Evolutionary conservation across 805 yeast genomes (phyloP).

Genomic region (Saccharomycopsis malanga): DNA sequence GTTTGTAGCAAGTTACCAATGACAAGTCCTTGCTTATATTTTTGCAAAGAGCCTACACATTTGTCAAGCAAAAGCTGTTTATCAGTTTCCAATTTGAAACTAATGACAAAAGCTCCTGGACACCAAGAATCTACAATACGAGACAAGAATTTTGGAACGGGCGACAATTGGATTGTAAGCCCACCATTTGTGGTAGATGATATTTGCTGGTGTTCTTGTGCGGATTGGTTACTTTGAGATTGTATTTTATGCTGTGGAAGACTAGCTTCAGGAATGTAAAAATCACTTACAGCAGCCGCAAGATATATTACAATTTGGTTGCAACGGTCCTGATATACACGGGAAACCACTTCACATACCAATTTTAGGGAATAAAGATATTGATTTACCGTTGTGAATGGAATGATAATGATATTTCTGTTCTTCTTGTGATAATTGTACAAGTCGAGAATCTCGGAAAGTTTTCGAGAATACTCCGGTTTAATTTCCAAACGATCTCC

Average conservation of each 20-base stretch:
- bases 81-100: slow-evolving; percentile 94
- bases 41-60: slow-evolving; percentile 67
- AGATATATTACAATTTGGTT: slow-evolving; percentile 64
- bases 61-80: slow-evolving; percentile 58
- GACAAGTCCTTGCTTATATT: slow-evolving; percentile 89
- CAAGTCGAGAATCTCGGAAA: slow-evolving; percentile 44
- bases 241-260: slow-evolving; percentile 94
- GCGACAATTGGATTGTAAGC: slow-evolving; percentile 81
- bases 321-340: slow-evolving; percentile 34
- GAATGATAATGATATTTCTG: slow-evolving; percentile 47
- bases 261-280: slow-evolving; percentile 79
- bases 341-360: slow-evolving; percentile 48
- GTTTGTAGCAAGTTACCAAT: slow-evolving; percentile 91
- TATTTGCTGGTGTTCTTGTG: not conserved
- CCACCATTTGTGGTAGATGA: slow-evolving; percentile 42
- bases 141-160: slow-evolving; percentile 89
- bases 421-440: slow-evolving; percentile 23
- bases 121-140: slow-evolving; percentile 93
- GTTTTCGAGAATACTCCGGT: slow-evolving; percentile 49
- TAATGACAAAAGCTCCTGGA: slow-evolving; percentile 86
- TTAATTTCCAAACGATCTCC: slow-evolving; percentile 39
- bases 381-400: slow-evolving; percentile 94
- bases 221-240: slow-evolving; percentile 12
- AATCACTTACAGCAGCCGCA: slow-evolving; percentile 98
- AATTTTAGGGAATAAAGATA: slow-evolving; percentile 77